phyloP scores from a whole-genome alignment of 371 early-diverging fungal genomes.

The Mortierella sp. region DNA sequence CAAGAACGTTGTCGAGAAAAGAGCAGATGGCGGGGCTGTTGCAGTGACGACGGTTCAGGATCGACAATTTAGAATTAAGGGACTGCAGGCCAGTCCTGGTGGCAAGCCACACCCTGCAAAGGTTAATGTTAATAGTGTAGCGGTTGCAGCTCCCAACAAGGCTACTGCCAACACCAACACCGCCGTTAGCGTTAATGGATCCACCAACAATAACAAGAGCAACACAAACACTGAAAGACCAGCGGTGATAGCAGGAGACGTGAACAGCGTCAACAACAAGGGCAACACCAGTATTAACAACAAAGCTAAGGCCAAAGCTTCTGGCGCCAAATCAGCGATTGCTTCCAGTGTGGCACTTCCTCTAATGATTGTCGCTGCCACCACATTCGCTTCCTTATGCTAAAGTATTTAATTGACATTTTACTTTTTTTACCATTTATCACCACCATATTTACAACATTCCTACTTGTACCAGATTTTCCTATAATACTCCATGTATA shows the following conservation, averaged over 20 bases:
- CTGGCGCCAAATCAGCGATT: background rate
- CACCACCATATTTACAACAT: background rate
- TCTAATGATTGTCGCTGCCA: background rate
- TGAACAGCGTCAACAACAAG: background rate
- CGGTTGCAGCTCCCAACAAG: background rate
- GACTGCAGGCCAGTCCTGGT: conserved; percentile 29
- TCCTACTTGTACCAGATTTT: background rate
- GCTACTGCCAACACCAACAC: background rate
- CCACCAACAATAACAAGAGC: background rate
- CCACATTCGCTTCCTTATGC: conserved; percentile 1
- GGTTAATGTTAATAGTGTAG: conserved; percentile 24
- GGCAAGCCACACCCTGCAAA: conserved; percentile 38
- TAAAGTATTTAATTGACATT: background rate
- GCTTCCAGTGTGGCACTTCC: background rate
- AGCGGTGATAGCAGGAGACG: background rate
- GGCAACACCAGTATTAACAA: background rate
- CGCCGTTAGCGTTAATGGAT: background rate
- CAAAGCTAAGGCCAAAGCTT: background rate
- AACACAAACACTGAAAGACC: background rate
- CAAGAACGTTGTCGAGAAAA: background rate
- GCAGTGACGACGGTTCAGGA: conserved; percentile 27
- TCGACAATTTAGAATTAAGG: conserved; percentile 43
- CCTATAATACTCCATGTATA: background rate
- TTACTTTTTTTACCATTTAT: background rate
- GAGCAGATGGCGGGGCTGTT: background rate